A percentile compares a stretch with the other conserved stretches of the same genome.
These are phyloP conservation scores for Blastobotrys aristatus DNA, from an alignment of 1,139 yeast genomes.

Conservation along the genomic window DNA sequence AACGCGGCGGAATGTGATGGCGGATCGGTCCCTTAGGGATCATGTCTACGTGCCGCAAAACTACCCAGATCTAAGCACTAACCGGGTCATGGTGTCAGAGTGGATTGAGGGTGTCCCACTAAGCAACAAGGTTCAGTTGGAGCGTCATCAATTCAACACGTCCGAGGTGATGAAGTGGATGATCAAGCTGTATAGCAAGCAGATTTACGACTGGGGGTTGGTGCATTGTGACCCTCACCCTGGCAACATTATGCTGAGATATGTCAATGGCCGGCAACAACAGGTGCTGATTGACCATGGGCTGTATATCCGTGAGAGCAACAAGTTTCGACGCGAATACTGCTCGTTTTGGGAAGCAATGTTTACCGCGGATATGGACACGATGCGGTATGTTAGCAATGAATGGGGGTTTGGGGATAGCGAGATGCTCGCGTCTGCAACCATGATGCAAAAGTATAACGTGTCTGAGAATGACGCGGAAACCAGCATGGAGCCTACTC, in stretches of 20 bases:
- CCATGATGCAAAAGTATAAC: slow-evolving; percentile 47
- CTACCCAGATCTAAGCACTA: slow-evolving; percentile 44
- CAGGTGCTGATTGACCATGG: slow-evolving; percentile 75
- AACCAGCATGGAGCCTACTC: neutral
- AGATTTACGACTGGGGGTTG: slow-evolving; percentile 69
- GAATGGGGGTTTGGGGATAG: slow-evolving; percentile 71
- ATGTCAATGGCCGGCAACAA: slow-evolving; percentile 41
- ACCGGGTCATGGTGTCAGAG: slow-evolving; percentile 57
- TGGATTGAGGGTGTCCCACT: slow-evolving; percentile 72
- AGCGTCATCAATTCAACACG: slow-evolving; percentile 41
- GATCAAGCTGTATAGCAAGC: slow-evolving; percentile 55
- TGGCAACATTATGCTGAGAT: slow-evolving; percentile 61
- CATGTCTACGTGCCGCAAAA: slow-evolving; percentile 51
- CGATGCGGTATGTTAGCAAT: slow-evolving; percentile 46
- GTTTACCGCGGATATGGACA: slow-evolving; percentile 48
- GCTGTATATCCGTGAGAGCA: slow-evolving; percentile 52
- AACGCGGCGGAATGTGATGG: slow-evolving; percentile 32
- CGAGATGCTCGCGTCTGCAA: slow-evolving; percentile 58
- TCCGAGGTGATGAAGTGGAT: slow-evolving; percentile 48
- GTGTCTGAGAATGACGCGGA: neutral
- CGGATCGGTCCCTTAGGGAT: slow-evolving; percentile 34
- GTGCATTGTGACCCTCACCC: slow-evolving; percentile 85
- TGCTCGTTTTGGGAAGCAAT: slow-evolving; percentile 59
- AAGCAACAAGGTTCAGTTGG: slow-evolving; percentile 42
- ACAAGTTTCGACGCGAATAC: slow-evolving; percentile 51